phyloP scores from a whole-genome alignment of 1,284 basidiomycete species.

The Ustilago vetiveriae region DNA sequence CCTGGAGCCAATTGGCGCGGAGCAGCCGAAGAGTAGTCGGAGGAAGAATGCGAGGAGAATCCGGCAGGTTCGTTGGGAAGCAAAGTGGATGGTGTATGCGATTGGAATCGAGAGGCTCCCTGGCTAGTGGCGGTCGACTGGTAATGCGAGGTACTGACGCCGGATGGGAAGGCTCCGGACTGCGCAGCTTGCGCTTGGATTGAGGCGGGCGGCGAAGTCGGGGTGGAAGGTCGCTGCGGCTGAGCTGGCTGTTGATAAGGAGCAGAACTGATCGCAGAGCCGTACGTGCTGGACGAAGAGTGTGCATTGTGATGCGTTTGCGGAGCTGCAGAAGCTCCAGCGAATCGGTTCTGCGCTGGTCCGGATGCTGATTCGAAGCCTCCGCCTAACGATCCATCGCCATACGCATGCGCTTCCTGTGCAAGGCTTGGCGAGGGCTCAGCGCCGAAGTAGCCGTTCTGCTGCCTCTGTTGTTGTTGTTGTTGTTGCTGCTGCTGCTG shows the following conservation, averaged over 20 bases:
- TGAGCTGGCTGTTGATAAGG: constrained; percentile 3
- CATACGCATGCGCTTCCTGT: constrained; percentile 31
- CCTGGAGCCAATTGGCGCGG: constrained; percentile 46
- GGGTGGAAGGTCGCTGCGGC: constrained; percentile 7
- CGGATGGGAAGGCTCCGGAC: constrained; percentile 28
- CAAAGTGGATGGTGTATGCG: constrained; percentile 47
- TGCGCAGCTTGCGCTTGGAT: neutral
- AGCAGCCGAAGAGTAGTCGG: constrained; percentile 9
- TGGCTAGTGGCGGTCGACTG: neutral
- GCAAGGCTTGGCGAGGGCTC: constrained; percentile 3
- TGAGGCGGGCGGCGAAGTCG: neutral
- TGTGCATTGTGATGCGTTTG: constrained; percentile 21
- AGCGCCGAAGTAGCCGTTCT: constrained; percentile 22
- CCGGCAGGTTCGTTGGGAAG: constrained; percentile 35
- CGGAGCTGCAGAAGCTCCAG: neutral
- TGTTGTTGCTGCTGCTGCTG: constrained; percentile 20
- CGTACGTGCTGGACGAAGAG: constrained; percentile 28
- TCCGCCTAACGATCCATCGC: constrained; percentile 3
- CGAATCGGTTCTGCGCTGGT: constrained; percentile 1
- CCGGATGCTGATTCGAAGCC: constrained; percentile 11
- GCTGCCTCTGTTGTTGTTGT: constrained; percentile 8
- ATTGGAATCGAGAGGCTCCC: constrained; percentile 39
- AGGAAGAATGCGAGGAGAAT: constrained; percentile 13
- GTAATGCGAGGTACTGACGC: constrained; percentile 7
- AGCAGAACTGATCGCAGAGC: constrained; percentile 27